Evolutionary conservation across 495 filamentous ascomycete species (phyloP).

Genomic region (Daldinia concentrica): DNA sequence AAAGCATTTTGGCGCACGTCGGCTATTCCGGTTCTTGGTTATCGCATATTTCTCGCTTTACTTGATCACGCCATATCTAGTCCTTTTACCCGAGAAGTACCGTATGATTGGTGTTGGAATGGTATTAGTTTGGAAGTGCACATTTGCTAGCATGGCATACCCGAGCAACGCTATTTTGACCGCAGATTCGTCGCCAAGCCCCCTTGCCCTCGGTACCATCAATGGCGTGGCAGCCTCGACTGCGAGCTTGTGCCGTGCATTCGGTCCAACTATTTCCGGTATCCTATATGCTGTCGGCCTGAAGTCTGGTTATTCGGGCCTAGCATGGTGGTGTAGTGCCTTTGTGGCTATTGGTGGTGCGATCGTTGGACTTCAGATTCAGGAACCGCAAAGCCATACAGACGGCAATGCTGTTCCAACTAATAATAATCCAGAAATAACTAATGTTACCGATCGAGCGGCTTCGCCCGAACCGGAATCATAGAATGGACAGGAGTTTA

Average conservation of each 20-base stretch:
- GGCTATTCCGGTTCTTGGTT: conserved; percentile 81
- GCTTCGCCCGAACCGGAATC: conserved; percentile 10
- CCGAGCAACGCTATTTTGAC: conserved; percentile 86
- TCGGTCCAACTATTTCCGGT: conserved; percentile 89
- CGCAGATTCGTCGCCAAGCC: conserved; percentile 81
- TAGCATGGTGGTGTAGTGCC: conserved; percentile 92
- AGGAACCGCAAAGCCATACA: conserved; percentile 54
- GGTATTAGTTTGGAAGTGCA: conserved; percentile 87
- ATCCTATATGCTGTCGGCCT: conserved; percentile 83
- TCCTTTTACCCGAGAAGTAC: conserved; percentile 75
- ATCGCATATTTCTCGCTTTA: conserved; percentile 89
- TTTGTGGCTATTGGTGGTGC: conserved; percentile 79
- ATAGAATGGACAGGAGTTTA: conserved; percentile 16
- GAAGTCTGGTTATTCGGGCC: conserved; percentile 78
- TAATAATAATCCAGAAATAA: conserved; percentile 28
- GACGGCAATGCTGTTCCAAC: conserved; percentile 45
- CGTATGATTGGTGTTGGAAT: conserved; percentile 77
- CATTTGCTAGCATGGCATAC: conserved; percentile 83
- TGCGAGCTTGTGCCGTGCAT: conserved; percentile 84
- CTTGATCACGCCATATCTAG: conserved; percentile 85
- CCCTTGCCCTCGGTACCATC: conserved; percentile 83
- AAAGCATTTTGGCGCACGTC: conserved; percentile 74
- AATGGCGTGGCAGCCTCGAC: conserved; percentile 93
- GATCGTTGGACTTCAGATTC: conserved; percentile 58
- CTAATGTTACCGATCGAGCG: conserved; percentile 6